These are phyloP conservation scores for Prunus yedoensis DNA, from an alignment of 331 rosid genomes.

Conservation along the genomic window DNA sequence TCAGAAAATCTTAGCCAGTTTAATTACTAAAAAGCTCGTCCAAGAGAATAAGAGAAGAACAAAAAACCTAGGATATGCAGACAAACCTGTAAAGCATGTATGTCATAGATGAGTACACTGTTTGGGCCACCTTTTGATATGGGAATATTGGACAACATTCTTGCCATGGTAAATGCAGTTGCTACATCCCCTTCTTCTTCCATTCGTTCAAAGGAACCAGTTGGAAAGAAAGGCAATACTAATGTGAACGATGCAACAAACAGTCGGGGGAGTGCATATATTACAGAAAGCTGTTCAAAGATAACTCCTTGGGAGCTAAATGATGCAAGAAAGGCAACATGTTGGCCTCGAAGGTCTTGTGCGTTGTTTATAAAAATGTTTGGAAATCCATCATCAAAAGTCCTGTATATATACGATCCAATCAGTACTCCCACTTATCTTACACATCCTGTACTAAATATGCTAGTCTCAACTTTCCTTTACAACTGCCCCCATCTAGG, in stretches of 20 bases:
- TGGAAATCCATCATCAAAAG: conserved; percentile 92
- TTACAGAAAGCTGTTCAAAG: conserved; percentile 92
- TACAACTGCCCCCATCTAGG: neutral
- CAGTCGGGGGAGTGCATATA: conserved; percentile 84
- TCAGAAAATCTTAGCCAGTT: neutral
- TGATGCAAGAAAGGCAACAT: conserved; percentile 88
- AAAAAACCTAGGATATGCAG: neutral
- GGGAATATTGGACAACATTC: conserved; percentile 92
- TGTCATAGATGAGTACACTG: conserved; percentile 86
- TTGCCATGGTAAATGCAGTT: conserved; percentile 96
- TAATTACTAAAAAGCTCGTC: neutral
- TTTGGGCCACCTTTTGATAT: conserved; percentile 96
- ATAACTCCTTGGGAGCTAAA: conserved; percentile 89
- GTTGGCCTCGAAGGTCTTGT: conserved; percentile 90
- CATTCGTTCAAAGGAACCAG: conserved; percentile 98
- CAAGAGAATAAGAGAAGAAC: neutral
- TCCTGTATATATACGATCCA: conserved; percentile 53
- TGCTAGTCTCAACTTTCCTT: neutral
- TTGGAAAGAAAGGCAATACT: conserved; percentile 96
- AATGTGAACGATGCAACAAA: conserved; percentile 92
- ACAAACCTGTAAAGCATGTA: conserved; percentile 95
- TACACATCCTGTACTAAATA: neutral
- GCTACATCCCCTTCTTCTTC: conserved; percentile 99
- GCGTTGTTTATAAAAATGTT: conserved; percentile 79
- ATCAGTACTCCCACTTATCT: conserved; percentile 19